Conservation (phyloP, 1,139 yeast species). For the Candida sanyaensis region DNA sequence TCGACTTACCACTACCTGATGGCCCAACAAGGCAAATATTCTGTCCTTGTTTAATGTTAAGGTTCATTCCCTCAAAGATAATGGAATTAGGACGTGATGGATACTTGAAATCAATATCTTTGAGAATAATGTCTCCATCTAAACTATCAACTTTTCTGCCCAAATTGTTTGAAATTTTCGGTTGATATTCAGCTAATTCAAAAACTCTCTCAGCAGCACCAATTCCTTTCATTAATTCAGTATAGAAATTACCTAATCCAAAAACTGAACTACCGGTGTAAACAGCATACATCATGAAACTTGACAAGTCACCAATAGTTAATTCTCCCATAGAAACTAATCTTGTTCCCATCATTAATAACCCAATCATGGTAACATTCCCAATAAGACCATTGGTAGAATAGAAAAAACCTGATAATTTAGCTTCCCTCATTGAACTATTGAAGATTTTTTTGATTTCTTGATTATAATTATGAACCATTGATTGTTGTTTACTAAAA, state of each 20-base stretch:
- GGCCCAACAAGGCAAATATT: slow-evolving; percentile 96
- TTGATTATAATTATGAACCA: slow-evolving; percentile 50
- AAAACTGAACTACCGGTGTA: slow-evolving; percentile 89
- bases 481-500: slow-evolving; percentile 76
- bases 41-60: slow-evolving; percentile 77
- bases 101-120: slow-evolving; percentile 70
- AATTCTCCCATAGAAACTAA: slow-evolving; percentile 71
- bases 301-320: slow-evolving; percentile 86
- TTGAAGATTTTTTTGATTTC: slow-evolving; percentile 74
- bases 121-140: slow-evolving; percentile 56
- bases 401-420: slow-evolving; percentile 72
- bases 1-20: slow-evolving; percentile 93
- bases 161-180: slow-evolving; percentile 61
- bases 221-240: slow-evolving; percentile 94
- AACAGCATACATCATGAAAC: slow-evolving; percentile 91
- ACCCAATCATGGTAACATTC: slow-evolving; percentile 72
- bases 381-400: slow-evolving; percentile 82
- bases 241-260: slow-evolving; percentile 86
- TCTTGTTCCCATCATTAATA: slow-evolving; percentile 78
- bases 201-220: slow-evolving; percentile 95
- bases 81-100: slow-evolving; percentile 81
- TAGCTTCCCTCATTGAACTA: slow-evolving; percentile 79
- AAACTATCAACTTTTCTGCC: slow-evolving; percentile 49
- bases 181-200: slow-evolving; percentile 78
- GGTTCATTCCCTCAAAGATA: slow-evolving; percentile 65